These are phyloP conservation scores for Penicillium frequentans DNA, from an alignment of 2,329 filamentous ascomycete species.

Conservation along the genomic window DNA sequence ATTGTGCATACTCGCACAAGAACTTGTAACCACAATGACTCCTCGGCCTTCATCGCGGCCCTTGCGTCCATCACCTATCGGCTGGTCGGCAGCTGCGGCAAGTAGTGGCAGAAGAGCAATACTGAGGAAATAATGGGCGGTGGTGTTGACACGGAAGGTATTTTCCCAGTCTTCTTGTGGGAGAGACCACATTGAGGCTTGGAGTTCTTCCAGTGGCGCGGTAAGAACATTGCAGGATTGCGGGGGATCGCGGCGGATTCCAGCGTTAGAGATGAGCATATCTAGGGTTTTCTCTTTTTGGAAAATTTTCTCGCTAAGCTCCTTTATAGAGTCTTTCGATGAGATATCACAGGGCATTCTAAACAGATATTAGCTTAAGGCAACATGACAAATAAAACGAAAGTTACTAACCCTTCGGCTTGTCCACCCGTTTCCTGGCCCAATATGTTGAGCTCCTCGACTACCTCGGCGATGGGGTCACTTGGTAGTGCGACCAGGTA, in stretches of 20 bases:
- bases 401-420: constrained; percentile 37
- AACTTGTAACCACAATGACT: constrained; percentile 51
- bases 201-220: constrained; percentile 44
- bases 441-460: constrained; percentile 41
- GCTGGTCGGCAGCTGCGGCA: constrained; percentile 37
- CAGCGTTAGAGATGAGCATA: constrained; percentile 52
- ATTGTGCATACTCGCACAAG: constrained; percentile 55
- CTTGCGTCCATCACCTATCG: constrained; percentile 25
- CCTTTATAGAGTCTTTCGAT: constrained; percentile 42
- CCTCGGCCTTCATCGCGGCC: constrained; percentile 46
- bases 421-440: constrained; percentile 38
- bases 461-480: constrained; percentile 42
- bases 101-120: constrained; percentile 50
- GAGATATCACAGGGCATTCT: constrained; percentile 35
- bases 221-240: constrained; percentile 46
- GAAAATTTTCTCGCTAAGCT: constrained; percentile 34
- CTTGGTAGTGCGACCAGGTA: constrained; percentile 45
- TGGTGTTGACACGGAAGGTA: constrained; percentile 51
- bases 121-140: constrained; percentile 52
- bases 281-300: constrained; percentile 45
- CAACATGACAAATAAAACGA: neutral
- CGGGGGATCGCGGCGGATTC: constrained; percentile 49
- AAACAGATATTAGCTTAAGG: neutral
- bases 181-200: constrained; percentile 51
- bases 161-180: constrained; percentile 45